A percentile compares a stretch with the other conserved stretches of the same genome.
These are phyloP conservation scores for Xanthoconium purpureum DNA, from an alignment of 768 basidiomycete genomes.

Conservation along the genomic window DNA sequence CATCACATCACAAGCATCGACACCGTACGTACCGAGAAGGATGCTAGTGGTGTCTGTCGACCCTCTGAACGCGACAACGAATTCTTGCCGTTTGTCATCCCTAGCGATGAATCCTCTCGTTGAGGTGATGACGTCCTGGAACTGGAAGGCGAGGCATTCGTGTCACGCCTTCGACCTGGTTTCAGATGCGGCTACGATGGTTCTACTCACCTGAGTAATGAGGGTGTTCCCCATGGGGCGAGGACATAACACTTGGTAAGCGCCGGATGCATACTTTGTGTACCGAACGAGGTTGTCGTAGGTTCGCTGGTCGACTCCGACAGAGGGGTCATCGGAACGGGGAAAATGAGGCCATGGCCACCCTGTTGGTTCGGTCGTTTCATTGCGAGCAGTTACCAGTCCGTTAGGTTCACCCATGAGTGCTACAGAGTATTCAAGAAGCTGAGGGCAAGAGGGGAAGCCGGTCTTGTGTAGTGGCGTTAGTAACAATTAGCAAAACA, in stretches of 20 bases:
- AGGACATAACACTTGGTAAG: conserved; percentile 43
- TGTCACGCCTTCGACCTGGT: background rate
- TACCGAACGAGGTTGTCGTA: conserved; percentile 44
- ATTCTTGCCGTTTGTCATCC: conserved; percentile 40
- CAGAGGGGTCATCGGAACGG: conserved; percentile 19
- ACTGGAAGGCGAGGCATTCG: conserved; percentile 23
- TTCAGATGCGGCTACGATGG: background rate
- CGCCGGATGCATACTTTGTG: too few species aligned
- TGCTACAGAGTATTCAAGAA: background rate
- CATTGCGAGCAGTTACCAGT: background rate
- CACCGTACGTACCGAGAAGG: conserved; percentile 13
- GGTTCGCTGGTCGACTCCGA: conserved; percentile 34
- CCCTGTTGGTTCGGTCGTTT: background rate
- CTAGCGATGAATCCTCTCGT: conserved; percentile 45
- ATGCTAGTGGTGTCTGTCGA: conserved; percentile 28
- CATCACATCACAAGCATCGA: background rate
- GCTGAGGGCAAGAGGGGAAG: background rate
- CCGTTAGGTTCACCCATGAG: conserved; percentile 5
- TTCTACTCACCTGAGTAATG: conserved; percentile 36
- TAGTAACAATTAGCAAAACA: too few species aligned
- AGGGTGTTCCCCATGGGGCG: conserved; percentile 47
- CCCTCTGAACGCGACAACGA: conserved; percentile 42
- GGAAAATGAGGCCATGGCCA: conserved; percentile 28
- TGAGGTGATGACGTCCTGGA: conserved; percentile 35
- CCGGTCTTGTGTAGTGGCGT: too few species aligned